phyloP scores from a whole-genome alignment of 2,329 filamentous ascomycete species.

The Diplodia seriata region DNA sequence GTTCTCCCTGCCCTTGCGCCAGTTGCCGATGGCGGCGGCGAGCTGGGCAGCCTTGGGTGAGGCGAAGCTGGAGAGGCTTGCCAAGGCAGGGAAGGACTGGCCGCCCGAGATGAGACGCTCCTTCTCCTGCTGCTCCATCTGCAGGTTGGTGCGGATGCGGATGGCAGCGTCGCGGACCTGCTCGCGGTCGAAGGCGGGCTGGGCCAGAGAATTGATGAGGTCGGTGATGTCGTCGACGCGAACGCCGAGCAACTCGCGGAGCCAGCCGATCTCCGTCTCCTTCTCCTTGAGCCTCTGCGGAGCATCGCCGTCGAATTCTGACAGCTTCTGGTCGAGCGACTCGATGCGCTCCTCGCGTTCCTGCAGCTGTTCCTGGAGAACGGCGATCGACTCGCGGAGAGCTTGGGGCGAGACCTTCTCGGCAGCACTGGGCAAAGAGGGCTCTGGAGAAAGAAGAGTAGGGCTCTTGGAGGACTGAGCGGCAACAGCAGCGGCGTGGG shows the following conservation, averaged over 20 bases:
- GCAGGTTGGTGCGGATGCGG: constrained; percentile 87
- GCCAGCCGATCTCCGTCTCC: constrained; percentile 92
- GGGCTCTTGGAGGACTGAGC: constrained; percentile 57
- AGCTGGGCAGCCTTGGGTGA: constrained; percentile 87
- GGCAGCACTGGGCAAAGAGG: constrained; percentile 60
- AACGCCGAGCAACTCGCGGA: constrained; percentile 90
- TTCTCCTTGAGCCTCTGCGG: constrained; percentile 85
- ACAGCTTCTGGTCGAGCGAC: constrained; percentile 75
- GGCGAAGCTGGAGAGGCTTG: constrained; percentile 76
- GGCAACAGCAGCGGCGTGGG: constrained; percentile 79
- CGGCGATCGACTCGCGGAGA: constrained; percentile 92
- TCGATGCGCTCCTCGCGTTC: constrained; percentile 92
- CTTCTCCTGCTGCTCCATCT: constrained; percentile 97
- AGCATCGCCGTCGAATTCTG: constrained; percentile 76
- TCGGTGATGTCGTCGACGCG: constrained; percentile 91
- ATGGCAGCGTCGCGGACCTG: constrained; percentile 89
- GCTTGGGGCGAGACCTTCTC: constrained; percentile 95
- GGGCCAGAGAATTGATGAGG: constrained; percentile 79
- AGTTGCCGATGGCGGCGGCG: constrained; percentile 96
- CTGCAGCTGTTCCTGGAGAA: constrained; percentile 94
- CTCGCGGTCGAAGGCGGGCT: constrained; percentile 77
- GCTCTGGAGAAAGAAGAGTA: constrained; percentile 39
- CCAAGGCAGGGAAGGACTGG: constrained; percentile 73
- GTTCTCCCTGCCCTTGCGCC: constrained; percentile 72
- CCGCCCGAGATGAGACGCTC: constrained; percentile 76